Conservation (phyloP, 164 flowering plant species). For the Chimonanthus salicifolius region DNA sequence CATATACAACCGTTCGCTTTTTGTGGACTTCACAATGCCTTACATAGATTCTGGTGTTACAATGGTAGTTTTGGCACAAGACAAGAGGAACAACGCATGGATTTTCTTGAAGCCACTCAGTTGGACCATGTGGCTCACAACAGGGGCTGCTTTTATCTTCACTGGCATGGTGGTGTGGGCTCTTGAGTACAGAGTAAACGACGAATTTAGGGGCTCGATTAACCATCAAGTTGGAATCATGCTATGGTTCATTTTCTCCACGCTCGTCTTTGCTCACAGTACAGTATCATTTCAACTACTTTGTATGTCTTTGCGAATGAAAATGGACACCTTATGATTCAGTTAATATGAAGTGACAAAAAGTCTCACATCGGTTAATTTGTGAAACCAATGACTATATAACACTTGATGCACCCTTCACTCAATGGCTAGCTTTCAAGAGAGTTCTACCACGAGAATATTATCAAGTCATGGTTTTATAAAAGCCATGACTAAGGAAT, state of each 20-base stretch:
- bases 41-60: conserved; percentile 7
- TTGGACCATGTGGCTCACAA: conserved; percentile 21
- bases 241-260: conserved; percentile 22
- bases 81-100: conserved; percentile 10
- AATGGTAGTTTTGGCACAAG: conserved; percentile 14
- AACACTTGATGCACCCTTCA: no score
- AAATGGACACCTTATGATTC: no score
- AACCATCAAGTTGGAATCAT: conserved; percentile 13
- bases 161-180: conserved; percentile 26
- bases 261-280: conserved; percentile 28
- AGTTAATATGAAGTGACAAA: no score
- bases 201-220: conserved; percentile 13
- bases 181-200: conserved; percentile 23
- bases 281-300: background rate
- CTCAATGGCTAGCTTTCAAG: no score
- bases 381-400: no score
- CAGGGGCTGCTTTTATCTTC: conserved; percentile 10
- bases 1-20: conserved; percentile 9
- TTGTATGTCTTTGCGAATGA: no score
- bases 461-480: no score
- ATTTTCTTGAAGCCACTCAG: conserved; percentile 25
- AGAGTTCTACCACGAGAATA: no score
- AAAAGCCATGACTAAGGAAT: no score
- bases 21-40: conserved; percentile 36
- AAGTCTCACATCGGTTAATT: no score